A percentile compares a stretch with the other conserved stretches of the same genome.
Conservation (phyloP, 371 early-diverging fungal species). For the Zopfochytrium polystomum region DNA sequence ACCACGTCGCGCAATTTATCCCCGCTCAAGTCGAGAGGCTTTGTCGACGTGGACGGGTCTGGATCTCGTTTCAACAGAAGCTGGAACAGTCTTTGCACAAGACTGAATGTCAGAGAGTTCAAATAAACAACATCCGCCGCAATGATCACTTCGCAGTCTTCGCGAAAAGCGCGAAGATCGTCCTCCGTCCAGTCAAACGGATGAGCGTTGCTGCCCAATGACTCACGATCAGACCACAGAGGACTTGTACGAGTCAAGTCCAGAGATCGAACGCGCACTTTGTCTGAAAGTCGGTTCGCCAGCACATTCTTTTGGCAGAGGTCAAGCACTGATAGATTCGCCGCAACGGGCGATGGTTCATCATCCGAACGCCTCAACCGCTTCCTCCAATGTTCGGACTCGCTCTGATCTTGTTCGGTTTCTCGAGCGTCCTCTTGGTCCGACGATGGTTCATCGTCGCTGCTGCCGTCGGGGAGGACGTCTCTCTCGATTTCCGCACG, state of each 20-base stretch:
- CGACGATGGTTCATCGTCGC: not conserved
- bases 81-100: constrained; percentile 25
- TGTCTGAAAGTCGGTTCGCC: constrained; percentile 6
- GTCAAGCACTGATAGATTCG: constrained; percentile 14
- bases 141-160: constrained; percentile 22
- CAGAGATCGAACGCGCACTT: constrained; percentile 10
- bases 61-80: not conserved
- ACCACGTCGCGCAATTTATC: not conserved
- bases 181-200: constrained; percentile 7
- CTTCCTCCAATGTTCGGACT: no score
- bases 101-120: constrained; percentile 27
- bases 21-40: not conserved
- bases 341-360: not conserved
- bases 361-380: no score
- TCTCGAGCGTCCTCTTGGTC: not conserved
- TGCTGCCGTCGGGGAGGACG: not conserved
- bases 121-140: constrained; percentile 39
- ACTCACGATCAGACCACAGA: constrained; percentile 18
- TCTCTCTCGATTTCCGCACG: not conserved
- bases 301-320: constrained; percentile 16
- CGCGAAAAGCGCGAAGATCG: constrained; percentile 10
- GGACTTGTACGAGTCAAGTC: constrained; percentile 22
- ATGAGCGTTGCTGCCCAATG: not conserved
- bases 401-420: no score
- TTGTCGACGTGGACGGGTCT: not conserved